Conservation (phyloP, 331 rosid genomes). For the Quercus lobata region DNA sequence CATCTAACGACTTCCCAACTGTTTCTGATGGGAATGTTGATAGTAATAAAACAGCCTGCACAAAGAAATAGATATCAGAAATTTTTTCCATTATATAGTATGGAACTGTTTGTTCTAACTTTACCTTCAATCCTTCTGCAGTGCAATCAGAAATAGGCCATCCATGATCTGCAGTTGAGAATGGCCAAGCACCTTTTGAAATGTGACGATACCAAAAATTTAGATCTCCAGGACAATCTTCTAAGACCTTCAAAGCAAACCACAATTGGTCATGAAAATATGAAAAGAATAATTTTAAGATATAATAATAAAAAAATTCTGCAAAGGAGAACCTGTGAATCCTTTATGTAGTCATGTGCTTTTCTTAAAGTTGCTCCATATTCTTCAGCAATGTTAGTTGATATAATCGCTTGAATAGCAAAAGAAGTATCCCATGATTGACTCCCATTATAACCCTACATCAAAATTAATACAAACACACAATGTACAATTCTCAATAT, state of each 20-base stretch:
- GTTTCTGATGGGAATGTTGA: slow-evolving; percentile 56
- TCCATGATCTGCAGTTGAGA: slow-evolving; percentile 85
- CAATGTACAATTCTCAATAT: not conserved
- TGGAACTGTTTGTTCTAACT: not conserved
- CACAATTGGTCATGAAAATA: not conserved
- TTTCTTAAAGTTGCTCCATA: slow-evolving; percentile 58
- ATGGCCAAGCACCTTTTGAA: slow-evolving; percentile 97
- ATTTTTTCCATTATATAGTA: not conserved
- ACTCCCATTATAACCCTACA: slow-evolving; percentile 93
- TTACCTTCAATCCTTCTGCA: slow-evolving; percentile 85
- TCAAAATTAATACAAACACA: not conserved
- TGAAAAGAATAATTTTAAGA: not conserved
- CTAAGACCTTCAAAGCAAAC: slow-evolving; percentile 51
- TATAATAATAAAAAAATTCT: not conserved
- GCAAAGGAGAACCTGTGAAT: slow-evolving; percentile 60
- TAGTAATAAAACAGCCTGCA: slow-evolving; percentile 63
- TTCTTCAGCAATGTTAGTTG: slow-evolving; percentile 59
- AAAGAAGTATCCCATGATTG: slow-evolving; percentile 80
- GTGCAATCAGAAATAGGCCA: slow-evolving; percentile 98
- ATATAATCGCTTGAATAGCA: slow-evolving; percentile 72
- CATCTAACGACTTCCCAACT: slow-evolving; percentile 69
- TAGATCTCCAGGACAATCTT: slow-evolving; percentile 77
- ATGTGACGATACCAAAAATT: slow-evolving; percentile 82
- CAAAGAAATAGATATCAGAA: not conserved
- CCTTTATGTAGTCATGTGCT: slow-evolving; percentile 59